These are phyloP conservation scores for Geotrichum phurueaensis DNA, from an alignment of 1,139 yeast species.

Conservation along the genomic window DNA sequence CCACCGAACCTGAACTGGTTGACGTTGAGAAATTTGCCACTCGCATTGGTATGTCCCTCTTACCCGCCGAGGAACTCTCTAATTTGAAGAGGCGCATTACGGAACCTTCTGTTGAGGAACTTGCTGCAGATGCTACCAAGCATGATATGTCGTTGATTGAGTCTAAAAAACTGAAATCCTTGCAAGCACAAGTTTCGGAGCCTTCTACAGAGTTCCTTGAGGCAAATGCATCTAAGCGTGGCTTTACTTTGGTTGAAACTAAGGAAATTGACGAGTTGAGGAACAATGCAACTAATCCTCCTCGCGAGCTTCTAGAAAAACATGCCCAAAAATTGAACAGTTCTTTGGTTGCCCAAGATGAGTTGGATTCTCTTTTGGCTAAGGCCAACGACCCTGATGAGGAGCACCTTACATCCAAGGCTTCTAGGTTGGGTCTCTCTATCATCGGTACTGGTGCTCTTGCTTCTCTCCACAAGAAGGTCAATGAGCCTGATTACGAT, in stretches of 20 bases:
- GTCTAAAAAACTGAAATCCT: constrained; percentile 27
- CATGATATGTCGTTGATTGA: constrained; percentile 15
- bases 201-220: constrained; percentile 11
- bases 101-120: constrained; percentile 10
- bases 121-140: constrained; percentile 12
- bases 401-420: constrained; percentile 30
- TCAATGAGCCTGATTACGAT: constrained; percentile 26
- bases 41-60: constrained; percentile 19
- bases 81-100: constrained; percentile 20
- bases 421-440: constrained; percentile 5
- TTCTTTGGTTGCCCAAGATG: constrained; percentile 30
- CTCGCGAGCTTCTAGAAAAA: constrained; percentile 10
- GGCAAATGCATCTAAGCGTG: constrained; percentile 9
- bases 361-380: not conserved
- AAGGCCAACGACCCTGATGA: constrained; percentile 10
- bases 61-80: constrained; percentile 24
- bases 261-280: constrained; percentile 21
- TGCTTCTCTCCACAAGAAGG: constrained; percentile 26
- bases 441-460: constrained; percentile 24
- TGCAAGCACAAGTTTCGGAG: constrained; percentile 19
- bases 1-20: constrained; percentile 3
- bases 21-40: constrained; percentile 22
- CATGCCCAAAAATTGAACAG: constrained; percentile 20
- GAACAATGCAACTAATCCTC: constrained; percentile 17
- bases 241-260: constrained; percentile 16